A percentile compares a stretch with the other conserved stretches of the same genome.
phyloP scores from a whole-genome alignment of 805 yeast genomes.

The Pichia gijzeniarum region DNA sequence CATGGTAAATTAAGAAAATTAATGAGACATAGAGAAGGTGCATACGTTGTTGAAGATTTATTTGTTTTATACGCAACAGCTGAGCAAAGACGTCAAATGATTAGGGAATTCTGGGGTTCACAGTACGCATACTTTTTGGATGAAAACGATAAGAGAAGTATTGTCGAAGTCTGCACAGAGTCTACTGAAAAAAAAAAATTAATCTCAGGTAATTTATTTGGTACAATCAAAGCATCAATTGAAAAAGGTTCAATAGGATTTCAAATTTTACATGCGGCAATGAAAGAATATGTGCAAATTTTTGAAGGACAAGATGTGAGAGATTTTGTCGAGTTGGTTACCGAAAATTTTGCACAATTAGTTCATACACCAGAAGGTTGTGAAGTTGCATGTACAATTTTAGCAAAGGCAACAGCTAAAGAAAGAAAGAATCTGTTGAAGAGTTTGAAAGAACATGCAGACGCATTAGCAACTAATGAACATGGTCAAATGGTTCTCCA shows the following conservation, averaged over 20 bases:
- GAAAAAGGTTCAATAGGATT: slow-evolving; percentile 96
- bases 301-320: slow-evolving; percentile 64
- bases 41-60: slow-evolving; percentile 92
- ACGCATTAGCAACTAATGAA: slow-evolving; percentile 73
- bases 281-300: slow-evolving; percentile 79
- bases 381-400: slow-evolving; percentile 77
- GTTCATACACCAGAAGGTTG: slow-evolving; percentile 95
- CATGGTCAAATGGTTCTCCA: slow-evolving; percentile 78
- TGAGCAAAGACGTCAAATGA: slow-evolving; percentile 83
- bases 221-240: slow-evolving; percentile 84
- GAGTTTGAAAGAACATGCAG: slow-evolving; percentile 68
- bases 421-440: slow-evolving; percentile 79
- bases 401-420: slow-evolving; percentile 83
- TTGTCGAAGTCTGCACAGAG: slow-evolving; percentile 60
- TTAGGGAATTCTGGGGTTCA: slow-evolving; percentile 95
- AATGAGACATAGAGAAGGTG: slow-evolving; percentile 97
- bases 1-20: slow-evolving; percentile 88
- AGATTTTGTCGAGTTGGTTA: slow-evolving; percentile 74
- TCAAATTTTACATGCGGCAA: slow-evolving; percentile 92
- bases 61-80: slow-evolving; percentile 77
- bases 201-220: slow-evolving; percentile 67
- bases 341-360: slow-evolving; percentile 88
- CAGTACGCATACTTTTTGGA: slow-evolving; percentile 89
- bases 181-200: slow-evolving; percentile 72
- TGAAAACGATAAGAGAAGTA: slow-evolving; percentile 53